Percentiles rank a stretch among this genome's conserved stretches.
Conservation (phyloP, 768 basidiomycete species). For the Rhodosporidiobolus odoratus region DNA sequence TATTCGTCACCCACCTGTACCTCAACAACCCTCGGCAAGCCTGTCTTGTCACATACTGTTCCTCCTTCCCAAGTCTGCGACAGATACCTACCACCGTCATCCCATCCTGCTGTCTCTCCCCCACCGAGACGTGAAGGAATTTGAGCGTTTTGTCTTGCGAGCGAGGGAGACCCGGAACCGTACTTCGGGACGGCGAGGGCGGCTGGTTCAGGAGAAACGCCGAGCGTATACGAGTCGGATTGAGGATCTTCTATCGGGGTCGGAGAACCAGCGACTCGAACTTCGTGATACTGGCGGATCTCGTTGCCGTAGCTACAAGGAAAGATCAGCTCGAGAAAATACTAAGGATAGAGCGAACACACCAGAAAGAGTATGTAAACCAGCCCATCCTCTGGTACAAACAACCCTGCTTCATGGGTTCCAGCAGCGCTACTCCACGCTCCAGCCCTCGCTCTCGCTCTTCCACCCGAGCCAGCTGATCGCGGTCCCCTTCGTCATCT, state of each 20-base stretch:
- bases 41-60: constrained; percentile 87
- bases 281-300: constrained; percentile 92
- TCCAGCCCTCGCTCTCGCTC: constrained; percentile 33
- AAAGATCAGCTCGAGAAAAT: no score
- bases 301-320: constrained; percentile 62
- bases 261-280: constrained; percentile 54
- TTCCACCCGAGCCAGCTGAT: constrained; percentile 2
- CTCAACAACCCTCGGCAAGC: constrained; percentile 79
- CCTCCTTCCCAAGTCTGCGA: constrained; percentile 63
- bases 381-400: constrained; percentile 75
- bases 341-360: background rate
- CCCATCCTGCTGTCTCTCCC: constrained; percentile 52
- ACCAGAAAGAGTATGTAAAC: constrained; percentile 91
- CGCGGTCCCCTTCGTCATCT: constrained; percentile 3
- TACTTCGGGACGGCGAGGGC: constrained; percentile 37
- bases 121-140: constrained; percentile 67
- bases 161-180: constrained; percentile 56
- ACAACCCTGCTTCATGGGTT: constrained; percentile 36
- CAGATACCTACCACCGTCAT: constrained; percentile 59
- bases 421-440: constrained; percentile 37
- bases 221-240: constrained; percentile 41
- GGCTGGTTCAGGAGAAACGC: constrained; percentile 29
- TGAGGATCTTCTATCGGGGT: constrained; percentile 44
- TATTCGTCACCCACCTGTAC: constrained; percentile 69
- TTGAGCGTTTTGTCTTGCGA: constrained; percentile 43